Conservation (phyloP, 2,329 filamentous ascomycete species). For the Blastomyces emzantsi region DNA sequence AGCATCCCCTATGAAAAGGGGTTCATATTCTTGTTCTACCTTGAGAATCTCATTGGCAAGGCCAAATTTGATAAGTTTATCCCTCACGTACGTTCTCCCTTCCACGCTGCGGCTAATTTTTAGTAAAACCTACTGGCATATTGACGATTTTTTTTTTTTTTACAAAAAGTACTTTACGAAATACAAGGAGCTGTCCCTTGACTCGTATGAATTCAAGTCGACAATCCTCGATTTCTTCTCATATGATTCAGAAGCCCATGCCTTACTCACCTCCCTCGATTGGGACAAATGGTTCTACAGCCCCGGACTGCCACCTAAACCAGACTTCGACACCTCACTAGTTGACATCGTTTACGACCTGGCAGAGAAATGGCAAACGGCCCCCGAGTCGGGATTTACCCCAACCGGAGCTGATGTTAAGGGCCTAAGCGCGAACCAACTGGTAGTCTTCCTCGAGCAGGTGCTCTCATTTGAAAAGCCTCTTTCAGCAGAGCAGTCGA, state of each 20-base stretch:
- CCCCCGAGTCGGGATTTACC: constrained; percentile 40
- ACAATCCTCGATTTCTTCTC: constrained; percentile 81
- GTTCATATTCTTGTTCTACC: constrained; percentile 84
- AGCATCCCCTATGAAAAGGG: constrained; percentile 93
- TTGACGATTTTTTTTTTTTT: neutral
- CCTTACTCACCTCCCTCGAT: constrained; percentile 62
- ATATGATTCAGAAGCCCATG: constrained; percentile 50
- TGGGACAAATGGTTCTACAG: constrained; percentile 86
- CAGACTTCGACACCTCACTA: constrained; percentile 78
- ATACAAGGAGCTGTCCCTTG: constrained; percentile 77
- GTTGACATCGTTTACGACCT: constrained; percentile 79
- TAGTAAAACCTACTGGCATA: constrained; percentile 11
- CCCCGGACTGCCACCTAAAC: constrained; percentile 84
- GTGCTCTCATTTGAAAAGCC: constrained; percentile 59
- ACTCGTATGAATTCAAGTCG: constrained; percentile 88
- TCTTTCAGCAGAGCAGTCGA: constrained; percentile 56
- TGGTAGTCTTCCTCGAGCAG: constrained; percentile 79
- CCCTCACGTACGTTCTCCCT: constrained; percentile 49
- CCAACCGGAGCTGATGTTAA: constrained; percentile 62
- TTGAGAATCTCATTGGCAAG: constrained; percentile 76
- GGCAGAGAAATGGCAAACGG: constrained; percentile 68
- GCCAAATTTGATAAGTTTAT: constrained; percentile 94
- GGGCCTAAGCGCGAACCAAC: constrained; percentile 74
- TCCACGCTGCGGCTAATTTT: neutral
- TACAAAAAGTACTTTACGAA: constrained; percentile 62